phyloP scores from a whole-genome alignment of 2,329 filamentous ascomycete genomes.

The Metarhizium humberi region DNA sequence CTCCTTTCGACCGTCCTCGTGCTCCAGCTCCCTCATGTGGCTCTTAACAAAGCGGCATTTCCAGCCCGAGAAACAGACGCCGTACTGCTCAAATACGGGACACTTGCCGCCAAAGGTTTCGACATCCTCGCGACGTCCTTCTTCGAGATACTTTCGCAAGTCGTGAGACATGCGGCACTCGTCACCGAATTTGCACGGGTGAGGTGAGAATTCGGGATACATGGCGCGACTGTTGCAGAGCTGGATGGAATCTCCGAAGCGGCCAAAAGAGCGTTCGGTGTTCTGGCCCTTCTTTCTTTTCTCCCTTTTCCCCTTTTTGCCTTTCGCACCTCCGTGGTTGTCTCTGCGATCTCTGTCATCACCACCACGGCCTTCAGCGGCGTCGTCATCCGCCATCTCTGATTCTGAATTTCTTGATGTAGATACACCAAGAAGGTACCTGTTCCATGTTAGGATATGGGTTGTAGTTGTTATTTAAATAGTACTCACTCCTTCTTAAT shows the following conservation, averaged over 20 bases:
- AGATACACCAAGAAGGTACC: conserved; percentile 32
- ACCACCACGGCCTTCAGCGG: conserved; percentile 33
- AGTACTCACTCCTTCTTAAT: conserved; percentile 61
- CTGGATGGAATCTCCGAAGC: conserved; percentile 64
- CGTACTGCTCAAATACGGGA: conserved; percentile 68
- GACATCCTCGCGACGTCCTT: conserved; percentile 74
- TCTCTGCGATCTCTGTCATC: conserved; percentile 40
- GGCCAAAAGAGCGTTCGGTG: conserved; percentile 71
- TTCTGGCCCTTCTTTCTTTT: conserved; percentile 61
- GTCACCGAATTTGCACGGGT: conserved; percentile 66
- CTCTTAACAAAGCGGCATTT: conserved; percentile 86
- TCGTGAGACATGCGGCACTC: conserved; percentile 78
- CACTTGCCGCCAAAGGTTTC: conserved; percentile 69
- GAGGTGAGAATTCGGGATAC: conserved; percentile 72
- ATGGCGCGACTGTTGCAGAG: conserved; percentile 69
- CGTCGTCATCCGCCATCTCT: conserved; percentile 35
- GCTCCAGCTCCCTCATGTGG: conserved; percentile 73
- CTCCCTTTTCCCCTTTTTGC: conserved; percentile 31
- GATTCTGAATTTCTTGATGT: conserved; percentile 14
- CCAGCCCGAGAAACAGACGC: conserved; percentile 78
- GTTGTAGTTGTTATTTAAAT: background rate
- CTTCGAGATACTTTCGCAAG: conserved; percentile 71
- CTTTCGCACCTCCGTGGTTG: conserved; percentile 17
- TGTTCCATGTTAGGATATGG: conserved; percentile 9
- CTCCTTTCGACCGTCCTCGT: conserved; percentile 74